A percentile compares a stretch with the other conserved stretches of the same genome.
Conservation (phyloP, 2,329 filamentous ascomycete genomes). For the Xylariaceae sp. region DNA sequence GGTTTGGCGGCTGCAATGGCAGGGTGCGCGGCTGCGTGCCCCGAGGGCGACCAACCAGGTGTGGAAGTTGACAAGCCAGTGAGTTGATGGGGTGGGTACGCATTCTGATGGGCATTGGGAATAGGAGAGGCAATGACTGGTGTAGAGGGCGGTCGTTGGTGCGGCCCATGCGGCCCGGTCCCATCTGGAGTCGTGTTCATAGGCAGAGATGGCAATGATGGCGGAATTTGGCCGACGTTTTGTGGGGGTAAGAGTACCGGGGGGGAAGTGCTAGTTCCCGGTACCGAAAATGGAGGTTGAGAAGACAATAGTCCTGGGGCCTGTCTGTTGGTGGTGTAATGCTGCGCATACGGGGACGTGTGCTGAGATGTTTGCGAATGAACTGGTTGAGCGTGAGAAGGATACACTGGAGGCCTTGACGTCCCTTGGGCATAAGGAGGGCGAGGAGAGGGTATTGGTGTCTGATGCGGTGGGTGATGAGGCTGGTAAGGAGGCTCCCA, state of each 20-base stretch:
- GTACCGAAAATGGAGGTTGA: conserved; percentile 34
- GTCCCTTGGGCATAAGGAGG: conserved; percentile 26
- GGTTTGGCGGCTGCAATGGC: conserved; percentile 17
- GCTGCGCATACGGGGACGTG: conserved; percentile 16
- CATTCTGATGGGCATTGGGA: conserved; percentile 20
- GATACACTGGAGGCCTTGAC: conserved; percentile 27
- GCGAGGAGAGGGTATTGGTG: conserved; percentile 29
- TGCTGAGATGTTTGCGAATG: conserved; percentile 19
- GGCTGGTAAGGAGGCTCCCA: conserved; percentile 39
- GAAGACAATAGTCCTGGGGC: conserved; percentile 23
- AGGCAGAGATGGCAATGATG: conserved; percentile 28
- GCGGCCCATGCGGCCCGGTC: conserved; percentile 28
- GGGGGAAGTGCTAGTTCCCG: conserved; percentile 26
- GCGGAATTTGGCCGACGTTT: conserved; percentile 28
- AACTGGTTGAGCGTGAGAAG: conserved; percentile 20
- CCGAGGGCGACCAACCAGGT: conserved; percentile 24
- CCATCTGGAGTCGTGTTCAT: conserved; percentile 30
- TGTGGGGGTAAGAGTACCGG: conserved; percentile 31
- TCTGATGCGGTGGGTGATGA: conserved; percentile 30
- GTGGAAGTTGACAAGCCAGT: conserved; percentile 20
- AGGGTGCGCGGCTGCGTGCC: conserved; percentile 20
- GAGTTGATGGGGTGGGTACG: conserved; percentile 21
- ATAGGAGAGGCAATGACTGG: conserved; percentile 25
- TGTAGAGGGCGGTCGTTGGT: conserved; percentile 30
- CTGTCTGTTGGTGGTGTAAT: conserved; percentile 22